Base-by-base conservation (phyloP, 805 yeast genomes). In the Zygoascus bituminiphila region DNA sequence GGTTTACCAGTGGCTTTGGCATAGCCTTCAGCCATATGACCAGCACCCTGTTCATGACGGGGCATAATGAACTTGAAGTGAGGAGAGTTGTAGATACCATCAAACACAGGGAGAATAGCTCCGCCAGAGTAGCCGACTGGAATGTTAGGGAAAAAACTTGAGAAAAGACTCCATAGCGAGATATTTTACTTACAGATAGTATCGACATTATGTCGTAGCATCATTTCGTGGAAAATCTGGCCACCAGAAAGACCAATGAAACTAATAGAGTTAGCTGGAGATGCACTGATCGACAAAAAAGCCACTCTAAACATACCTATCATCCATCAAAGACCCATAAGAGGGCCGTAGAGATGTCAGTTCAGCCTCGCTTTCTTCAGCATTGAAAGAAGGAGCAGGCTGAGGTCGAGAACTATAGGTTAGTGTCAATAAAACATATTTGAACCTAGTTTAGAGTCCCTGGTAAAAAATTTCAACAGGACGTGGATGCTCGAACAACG, bases 21-120 rank as follows among this genome's bases (percentile, higher is more conserved):
- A 59, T 93, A 93, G 51, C 98, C 98, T 71, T 93, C 97, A 49
- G 98, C 98, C 98, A 93, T 93, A 70, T 93, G 98, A 46, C 98
- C 98, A 15, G 98, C 98, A 66, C 98, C 98, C 71, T 93, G 98
- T 69, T 93, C 98, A 67, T 93, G 98, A 61, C 94, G 79, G 44
- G 98, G 98, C 55, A 93, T 73, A 49, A 93, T 86, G 64, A 93
- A 93, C 58, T 82, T 79, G 75, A 93, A 91, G 62, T 84, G 79
- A 49, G 82, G 81, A 19, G 96, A 85, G 72, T 91, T 84, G 74
- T 84, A 86, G 58, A 93, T 93, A 57, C 98, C 98, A 65, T 93
- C 98, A 64, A 84, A 93, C 22, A 93, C 98, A 12, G 98, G 98
- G 61, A 93, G 76, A 62, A 93, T 93, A 57, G 98, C 98, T 66